phyloP scores from a whole-genome alignment of 169 alveolate genomes.

The Cryptosporidium ryanae region DNA sequence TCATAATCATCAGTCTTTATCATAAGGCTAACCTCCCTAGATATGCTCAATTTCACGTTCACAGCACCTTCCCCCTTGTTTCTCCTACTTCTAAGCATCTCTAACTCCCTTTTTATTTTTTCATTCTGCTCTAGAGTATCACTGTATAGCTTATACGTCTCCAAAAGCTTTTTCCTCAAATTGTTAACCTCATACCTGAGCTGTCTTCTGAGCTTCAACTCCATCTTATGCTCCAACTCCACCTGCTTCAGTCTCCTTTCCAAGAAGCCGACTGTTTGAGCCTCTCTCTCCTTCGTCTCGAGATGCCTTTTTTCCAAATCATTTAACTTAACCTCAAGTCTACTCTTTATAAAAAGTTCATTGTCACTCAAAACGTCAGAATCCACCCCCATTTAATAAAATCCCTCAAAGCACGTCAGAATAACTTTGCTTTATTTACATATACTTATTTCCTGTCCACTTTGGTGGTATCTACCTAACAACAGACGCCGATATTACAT shows the following conservation, averaged over 20 bases:
- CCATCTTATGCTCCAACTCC: constrained; percentile 69
- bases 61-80: not conserved
- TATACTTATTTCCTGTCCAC: no score
- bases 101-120: constrained; percentile 28
- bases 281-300: constrained; percentile 65
- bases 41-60: not conserved
- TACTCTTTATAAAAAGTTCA: constrained; percentile 31
- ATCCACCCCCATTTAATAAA: constrained; percentile 6
- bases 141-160: constrained; percentile 51
- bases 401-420: no score
- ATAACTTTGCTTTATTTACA: no score
- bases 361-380: constrained; percentile 28
- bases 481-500: no score
- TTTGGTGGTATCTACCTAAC: no score
- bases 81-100: not conserved
- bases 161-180: constrained; percentile 38
- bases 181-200: constrained; percentile 70
- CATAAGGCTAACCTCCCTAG: not conserved
- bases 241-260: constrained; percentile 61
- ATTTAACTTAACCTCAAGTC: constrained; percentile 63
- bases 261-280: constrained; percentile 62
- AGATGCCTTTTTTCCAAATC: constrained; percentile 59
- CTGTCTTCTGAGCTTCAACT: constrained; percentile 43
- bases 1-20: not conserved
- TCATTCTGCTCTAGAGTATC: constrained; percentile 68